These are phyloP conservation scores for Clarireedia paspali DNA, from an alignment of 2,329 filamentous ascomycete genomes.

Conservation along the genomic window DNA sequence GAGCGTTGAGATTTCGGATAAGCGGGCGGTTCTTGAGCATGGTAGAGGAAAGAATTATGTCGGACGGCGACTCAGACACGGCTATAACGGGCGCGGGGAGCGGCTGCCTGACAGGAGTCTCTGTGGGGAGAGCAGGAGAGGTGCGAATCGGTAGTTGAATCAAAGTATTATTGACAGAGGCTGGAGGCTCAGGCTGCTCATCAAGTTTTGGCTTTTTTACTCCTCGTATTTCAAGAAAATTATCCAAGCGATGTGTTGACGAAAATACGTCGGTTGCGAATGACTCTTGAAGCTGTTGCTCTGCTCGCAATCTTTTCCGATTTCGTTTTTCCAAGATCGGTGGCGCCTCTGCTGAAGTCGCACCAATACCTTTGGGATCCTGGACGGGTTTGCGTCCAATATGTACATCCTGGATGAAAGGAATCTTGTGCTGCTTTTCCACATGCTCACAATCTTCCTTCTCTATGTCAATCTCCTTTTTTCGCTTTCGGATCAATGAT, in stretches of 20 bases:
- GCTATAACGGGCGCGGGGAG: slow-evolving; percentile 16
- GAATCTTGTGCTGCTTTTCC: background rate
- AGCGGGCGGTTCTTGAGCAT: slow-evolving; percentile 38
- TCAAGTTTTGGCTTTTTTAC: slow-evolving; percentile 28
- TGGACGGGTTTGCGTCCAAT: background rate
- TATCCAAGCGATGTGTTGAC: slow-evolving; percentile 36
- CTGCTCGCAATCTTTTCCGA: background rate
- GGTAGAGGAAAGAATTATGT: slow-evolving; percentile 45
- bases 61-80: slow-evolving; percentile 20
- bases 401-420: background rate
- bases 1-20: slow-evolving; percentile 40
- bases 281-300: slow-evolving; percentile 9
- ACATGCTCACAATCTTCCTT: background rate
- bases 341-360: too few species aligned
- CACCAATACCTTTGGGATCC: too few species aligned
- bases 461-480: slow-evolving; percentile 16
- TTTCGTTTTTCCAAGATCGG: too few species aligned
- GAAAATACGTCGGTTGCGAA: slow-evolving; percentile 30
- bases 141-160: slow-evolving; percentile 9
- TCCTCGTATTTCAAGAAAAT: slow-evolving; percentile 43
- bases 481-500: slow-evolving; percentile 34
- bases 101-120: background rate
- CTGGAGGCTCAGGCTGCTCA: background rate
- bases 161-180: background rate
- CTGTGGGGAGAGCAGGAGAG: slow-evolving; percentile 10